A percentile compares a stretch with the other conserved stretches of the same genome.
phyloP scores from a whole-genome alignment of 345 rosid species.

The Isatis tinctoria region DNA sequence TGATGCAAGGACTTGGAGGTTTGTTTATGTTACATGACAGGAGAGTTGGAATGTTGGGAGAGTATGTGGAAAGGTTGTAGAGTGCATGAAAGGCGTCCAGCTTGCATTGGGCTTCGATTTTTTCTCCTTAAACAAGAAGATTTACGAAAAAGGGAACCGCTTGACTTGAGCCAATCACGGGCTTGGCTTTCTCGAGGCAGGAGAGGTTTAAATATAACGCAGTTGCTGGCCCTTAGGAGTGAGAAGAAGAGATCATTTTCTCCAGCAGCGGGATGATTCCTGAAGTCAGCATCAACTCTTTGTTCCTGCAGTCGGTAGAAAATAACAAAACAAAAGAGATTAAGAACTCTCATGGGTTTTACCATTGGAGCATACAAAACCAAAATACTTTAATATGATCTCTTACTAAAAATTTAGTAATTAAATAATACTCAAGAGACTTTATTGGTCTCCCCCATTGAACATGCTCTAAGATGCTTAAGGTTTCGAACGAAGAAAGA shows the following conservation, averaged over 20 bases:
- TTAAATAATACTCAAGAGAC: too few species aligned
- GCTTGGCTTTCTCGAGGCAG: constrained; percentile 70
- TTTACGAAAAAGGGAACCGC: constrained; percentile 64
- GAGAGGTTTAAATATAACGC: constrained; percentile 87
- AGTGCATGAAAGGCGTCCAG: constrained; percentile 93
- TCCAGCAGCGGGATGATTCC: constrained; percentile 65
- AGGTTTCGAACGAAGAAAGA: neutral
- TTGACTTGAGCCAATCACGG: constrained; percentile 68
- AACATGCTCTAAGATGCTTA: neutral
- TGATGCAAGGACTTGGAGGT: constrained; percentile 50
- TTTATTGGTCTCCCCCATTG: too few species aligned
- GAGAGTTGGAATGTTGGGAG: constrained; percentile 52
- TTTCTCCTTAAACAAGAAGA: constrained; percentile 57
- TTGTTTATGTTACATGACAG: constrained; percentile 64
- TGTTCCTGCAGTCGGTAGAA: constrained; percentile 77
- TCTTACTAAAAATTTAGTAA: too few species aligned
- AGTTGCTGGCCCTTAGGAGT: constrained; percentile 57
- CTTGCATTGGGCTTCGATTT: constrained; percentile 61
- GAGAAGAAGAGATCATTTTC: constrained; percentile 55
- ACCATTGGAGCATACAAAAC: too few species aligned
- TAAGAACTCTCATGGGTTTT: too few species aligned
- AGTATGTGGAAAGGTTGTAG: constrained; percentile 63
- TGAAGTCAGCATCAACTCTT: constrained; percentile 67
- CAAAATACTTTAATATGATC: too few species aligned
- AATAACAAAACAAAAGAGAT: too few species aligned